Conservation (phyloP, 1,284 basidiomycete genomes). For the Apiotrichum mycotoxinovorans region DNA sequence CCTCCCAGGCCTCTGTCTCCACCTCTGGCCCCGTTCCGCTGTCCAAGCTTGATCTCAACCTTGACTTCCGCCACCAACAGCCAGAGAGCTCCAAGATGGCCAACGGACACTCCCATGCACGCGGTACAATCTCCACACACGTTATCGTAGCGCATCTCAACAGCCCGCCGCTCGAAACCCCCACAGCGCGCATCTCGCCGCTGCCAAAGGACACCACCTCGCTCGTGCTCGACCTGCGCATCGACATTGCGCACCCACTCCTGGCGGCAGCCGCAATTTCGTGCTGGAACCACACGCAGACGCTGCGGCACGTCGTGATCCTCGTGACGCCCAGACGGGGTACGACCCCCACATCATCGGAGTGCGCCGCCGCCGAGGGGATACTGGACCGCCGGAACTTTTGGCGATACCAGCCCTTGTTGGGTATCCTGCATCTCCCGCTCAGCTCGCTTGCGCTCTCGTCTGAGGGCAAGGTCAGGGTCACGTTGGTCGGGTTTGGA, state of each 20-base stretch:
- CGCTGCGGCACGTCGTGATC: background rate
- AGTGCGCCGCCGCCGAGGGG: background rate
- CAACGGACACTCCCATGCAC: background rate
- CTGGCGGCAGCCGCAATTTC: background rate
- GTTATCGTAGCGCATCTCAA: background rate
- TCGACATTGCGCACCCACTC: background rate
- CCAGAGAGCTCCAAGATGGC: no score
- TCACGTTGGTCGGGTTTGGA: background rate
- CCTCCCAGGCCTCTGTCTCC: no score
- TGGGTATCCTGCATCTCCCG: background rate
- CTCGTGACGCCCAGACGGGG: background rate
- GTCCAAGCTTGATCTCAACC: no score
- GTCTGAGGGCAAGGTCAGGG: background rate
- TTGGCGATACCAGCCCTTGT: background rate
- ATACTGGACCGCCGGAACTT: background rate
- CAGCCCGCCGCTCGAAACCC: background rate
- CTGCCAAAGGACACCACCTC: background rate
- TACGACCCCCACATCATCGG: background rate
- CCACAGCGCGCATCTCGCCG: background rate
- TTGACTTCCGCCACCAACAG: no score
- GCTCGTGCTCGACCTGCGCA: background rate
- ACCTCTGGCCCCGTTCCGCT: no score
- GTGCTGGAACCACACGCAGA: background rate
- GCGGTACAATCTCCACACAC: background rate
- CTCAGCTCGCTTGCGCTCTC: background rate